Conservation (phyloP, 352 stramenopile species). For the Peronospora destructor region DNA sequence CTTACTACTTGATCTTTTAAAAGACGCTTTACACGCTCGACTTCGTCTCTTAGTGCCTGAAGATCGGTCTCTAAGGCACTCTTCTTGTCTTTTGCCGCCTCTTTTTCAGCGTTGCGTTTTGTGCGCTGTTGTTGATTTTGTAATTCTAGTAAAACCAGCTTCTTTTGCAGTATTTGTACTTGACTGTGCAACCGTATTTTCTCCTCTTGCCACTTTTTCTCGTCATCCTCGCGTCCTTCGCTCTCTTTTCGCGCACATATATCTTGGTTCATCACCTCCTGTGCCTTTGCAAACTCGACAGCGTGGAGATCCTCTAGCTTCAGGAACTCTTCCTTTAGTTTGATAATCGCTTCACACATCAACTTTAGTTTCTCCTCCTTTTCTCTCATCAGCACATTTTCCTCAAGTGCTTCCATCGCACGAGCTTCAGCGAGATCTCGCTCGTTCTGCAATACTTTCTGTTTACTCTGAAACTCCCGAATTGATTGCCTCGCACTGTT, state of each 20-base stretch:
- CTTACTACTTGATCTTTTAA: constrained; percentile 53
- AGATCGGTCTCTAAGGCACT: constrained; percentile 6
- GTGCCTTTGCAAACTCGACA: constrained; percentile 56
- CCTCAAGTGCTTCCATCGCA: constrained; percentile 72
- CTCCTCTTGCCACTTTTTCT: constrained; percentile 40
- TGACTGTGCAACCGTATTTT: constrained; percentile 47
- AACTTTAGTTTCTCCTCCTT: constrained; percentile 65
- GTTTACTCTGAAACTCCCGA: constrained; percentile 53
- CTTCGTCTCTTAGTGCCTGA: constrained; percentile 32
- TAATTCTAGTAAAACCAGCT: constrained; percentile 36
- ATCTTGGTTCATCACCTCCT: constrained; percentile 36
- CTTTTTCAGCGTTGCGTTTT: constrained; percentile 13
- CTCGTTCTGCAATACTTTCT: constrained; percentile 48
- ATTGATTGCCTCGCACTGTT: constrained; percentile 40
- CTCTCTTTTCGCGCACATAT: constrained; percentile 31
- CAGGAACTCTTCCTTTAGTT: constrained; percentile 86
- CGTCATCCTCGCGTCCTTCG: constrained; percentile 32
- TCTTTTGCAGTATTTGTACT: constrained; percentile 60
- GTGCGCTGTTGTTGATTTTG: constrained; percentile 19
- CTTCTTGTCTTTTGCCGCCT: constrained; percentile 25
- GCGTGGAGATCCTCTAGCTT: constrained; percentile 77
- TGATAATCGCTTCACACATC: constrained; percentile 72
- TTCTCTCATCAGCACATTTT: constrained; percentile 67
- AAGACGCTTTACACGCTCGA: constrained; percentile 45
- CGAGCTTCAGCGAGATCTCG: constrained; percentile 67